Conservation (phyloP, 2,329 filamentous ascomycete species). For the Arthrobotrys sinensis region DNA sequence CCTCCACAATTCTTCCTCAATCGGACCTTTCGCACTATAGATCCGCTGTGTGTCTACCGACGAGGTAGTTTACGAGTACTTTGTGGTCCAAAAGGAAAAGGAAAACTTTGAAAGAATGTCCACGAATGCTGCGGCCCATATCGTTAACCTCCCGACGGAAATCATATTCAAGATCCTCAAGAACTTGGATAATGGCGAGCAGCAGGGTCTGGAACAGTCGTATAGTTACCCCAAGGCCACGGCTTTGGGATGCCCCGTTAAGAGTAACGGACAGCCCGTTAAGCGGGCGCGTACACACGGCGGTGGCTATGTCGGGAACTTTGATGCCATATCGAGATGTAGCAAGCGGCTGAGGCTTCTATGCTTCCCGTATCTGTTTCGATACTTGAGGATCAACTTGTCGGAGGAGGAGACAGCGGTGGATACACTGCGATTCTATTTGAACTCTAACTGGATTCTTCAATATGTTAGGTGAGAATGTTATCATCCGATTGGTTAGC, state of each 20-base stretch:
- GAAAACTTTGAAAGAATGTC: not conserved
- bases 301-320: constrained; percentile 2
- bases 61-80: constrained; percentile 17
- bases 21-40: constrained; percentile 1
- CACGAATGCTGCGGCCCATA: not conserved
- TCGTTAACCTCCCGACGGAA: constrained; percentile 32
- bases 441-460: constrained; percentile 26
- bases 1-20: not conserved
- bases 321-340: constrained; percentile 47
- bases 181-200: constrained; percentile 15
- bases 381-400: constrained; percentile 18
- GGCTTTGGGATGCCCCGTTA: constrained; percentile 21
- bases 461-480: constrained; percentile 37
- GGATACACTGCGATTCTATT: constrained; percentile 11
- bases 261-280: not conserved
- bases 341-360: constrained; percentile 28
- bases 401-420: constrained; percentile 28
- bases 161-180: constrained; percentile 41
- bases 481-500: not conserved
- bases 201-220: constrained; percentile 13
- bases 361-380: constrained; percentile 38
- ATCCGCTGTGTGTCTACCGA: constrained; percentile 4
- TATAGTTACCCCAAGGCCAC: constrained; percentile 34
- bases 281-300: not conserved
- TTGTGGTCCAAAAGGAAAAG: not conserved